phyloP scores from a whole-genome alignment of 345 rosid species.

The Geranium brycei region DNA sequence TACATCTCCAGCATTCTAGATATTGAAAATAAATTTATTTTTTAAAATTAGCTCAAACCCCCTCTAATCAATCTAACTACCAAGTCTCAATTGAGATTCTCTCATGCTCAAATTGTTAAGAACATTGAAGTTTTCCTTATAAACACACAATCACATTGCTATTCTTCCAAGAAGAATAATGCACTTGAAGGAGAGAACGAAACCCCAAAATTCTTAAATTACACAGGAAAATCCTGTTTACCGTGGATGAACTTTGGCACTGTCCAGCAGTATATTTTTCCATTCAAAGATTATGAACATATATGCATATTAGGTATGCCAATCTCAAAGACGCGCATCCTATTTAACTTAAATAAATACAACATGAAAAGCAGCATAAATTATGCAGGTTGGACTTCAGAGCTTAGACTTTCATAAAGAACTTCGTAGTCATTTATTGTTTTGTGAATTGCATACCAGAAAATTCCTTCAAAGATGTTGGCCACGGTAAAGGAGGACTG shows the following conservation, averaged over 20 bases:
- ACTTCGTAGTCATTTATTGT: not conserved
- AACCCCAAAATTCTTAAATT: not conserved
- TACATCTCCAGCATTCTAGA: too few species aligned
- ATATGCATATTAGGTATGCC: not conserved
- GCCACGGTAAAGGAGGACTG: conserved; percentile 98
- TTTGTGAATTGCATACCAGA: conserved; percentile 38
- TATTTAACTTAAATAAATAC: not conserved
- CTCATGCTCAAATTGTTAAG: too few species aligned
- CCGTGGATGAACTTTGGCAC: not conserved
- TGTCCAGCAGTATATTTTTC: not conserved
- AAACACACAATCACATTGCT: too few species aligned
- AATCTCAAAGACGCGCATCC: not conserved
- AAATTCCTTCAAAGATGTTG: conserved; percentile 95
- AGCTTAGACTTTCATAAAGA: too few species aligned
- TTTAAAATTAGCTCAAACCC: too few species aligned
- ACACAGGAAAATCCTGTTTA: not conserved
- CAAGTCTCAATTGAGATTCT: too few species aligned
- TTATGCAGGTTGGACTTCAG: not conserved
- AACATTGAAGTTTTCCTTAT: too few species aligned
- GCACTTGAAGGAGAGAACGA: too few species aligned
- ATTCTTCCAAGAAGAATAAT: too few species aligned
- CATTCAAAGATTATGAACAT: not conserved
- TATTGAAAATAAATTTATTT: too few species aligned
- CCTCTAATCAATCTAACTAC: too few species aligned
- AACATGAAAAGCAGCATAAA: not conserved